phyloP scores from a whole-genome alignment of 805 yeast species.

The Barnettozyma californica region DNA sequence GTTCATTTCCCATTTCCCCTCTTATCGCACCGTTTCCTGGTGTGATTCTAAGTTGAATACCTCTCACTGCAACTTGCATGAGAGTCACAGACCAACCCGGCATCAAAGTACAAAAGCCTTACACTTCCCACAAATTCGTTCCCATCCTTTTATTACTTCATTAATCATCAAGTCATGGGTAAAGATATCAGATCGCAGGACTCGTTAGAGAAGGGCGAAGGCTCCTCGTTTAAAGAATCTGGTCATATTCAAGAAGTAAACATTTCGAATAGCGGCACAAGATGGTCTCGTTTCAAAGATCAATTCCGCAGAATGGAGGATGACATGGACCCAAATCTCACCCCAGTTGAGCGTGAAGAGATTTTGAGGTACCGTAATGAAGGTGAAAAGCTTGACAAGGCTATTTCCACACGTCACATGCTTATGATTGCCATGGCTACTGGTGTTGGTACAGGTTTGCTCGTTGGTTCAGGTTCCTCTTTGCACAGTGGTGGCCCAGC shows the following conservation, averaged over 20 bases:
- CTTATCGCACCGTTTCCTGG: not conserved
- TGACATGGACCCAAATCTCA: constrained; percentile 34
- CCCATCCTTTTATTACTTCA: not conserved
- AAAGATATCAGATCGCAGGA: constrained; percentile 5
- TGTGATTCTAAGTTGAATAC: not conserved
- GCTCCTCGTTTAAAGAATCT: constrained; percentile 17
- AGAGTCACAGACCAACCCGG: no score
- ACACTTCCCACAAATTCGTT: not conserved
- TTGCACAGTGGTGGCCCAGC: constrained; percentile 42
- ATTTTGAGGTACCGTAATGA: constrained; percentile 17
- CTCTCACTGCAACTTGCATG: not conserved
- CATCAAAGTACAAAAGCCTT: not conserved
- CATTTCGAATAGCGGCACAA: constrained; percentile 3
- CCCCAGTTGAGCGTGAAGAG: constrained; percentile 36
- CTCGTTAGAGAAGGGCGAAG: constrained; percentile 17
- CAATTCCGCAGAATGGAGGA: constrained; percentile 30
- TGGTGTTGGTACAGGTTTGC: constrained; percentile 73
- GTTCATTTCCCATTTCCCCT: not conserved
- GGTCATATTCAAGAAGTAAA: constrained; percentile 19
- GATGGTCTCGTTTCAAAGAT: constrained; percentile 28
- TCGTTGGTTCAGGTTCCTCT: constrained; percentile 52
- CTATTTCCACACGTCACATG: constrained; percentile 48
- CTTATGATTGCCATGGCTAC: constrained; percentile 80
- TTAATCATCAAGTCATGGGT: no score
- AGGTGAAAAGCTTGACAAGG: constrained; percentile 33